Percentiles rank a stretch among this genome's conserved stretches.
phyloP scores from a whole-genome alignment of 257 asterid genomes.

The Misopates orontium region DNA sequence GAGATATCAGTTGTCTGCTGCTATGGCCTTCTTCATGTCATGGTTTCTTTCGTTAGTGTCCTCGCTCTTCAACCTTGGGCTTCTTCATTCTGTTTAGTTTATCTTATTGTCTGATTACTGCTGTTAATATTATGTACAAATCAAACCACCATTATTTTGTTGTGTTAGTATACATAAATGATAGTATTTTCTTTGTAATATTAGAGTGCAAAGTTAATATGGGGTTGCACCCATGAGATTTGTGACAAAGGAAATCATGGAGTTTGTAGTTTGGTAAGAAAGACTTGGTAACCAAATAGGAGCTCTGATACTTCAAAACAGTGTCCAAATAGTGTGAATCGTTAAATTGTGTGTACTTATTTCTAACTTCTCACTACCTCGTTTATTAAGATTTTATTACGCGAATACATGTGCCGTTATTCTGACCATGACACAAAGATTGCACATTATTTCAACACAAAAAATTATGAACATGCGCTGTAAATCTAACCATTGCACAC shows the following conservation, averaged over 20 bases:
- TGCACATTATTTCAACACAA: no score
- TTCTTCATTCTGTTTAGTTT: conserved; percentile 58
- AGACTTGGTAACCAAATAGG: no score
- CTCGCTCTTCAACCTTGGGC: conserved; percentile 87
- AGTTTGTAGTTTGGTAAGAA: no score
- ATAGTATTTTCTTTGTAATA: conserved; percentile 26
- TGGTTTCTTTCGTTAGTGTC: conserved; percentile 84
- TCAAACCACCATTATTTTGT: conserved; percentile 31
- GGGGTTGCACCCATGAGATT: conserved; percentile 21
- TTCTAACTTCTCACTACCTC: no score
- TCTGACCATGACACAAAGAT: no score
- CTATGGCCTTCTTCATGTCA: conserved; percentile 87
- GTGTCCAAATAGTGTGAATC: no score
- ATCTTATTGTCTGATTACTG: conserved; percentile 5
- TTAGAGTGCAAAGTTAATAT: conserved; percentile 36
- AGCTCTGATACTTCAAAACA: background rate
- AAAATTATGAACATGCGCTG: no score
- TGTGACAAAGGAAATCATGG: conserved; percentile 25
- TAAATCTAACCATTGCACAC: no score
- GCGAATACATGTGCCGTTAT: no score
- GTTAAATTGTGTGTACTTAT: no score
- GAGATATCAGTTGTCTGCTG: conserved; percentile 76
- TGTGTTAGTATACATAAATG: conserved; percentile 11
- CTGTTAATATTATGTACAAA: conserved; percentile 19
- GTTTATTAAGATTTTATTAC: no score